Percentiles rank a stretch among this genome's conserved stretches.
Evolutionary conservation across 2,329 filamentous ascomycete genomes (phyloP).

Genomic region (Thelonectria rubi): DNA sequence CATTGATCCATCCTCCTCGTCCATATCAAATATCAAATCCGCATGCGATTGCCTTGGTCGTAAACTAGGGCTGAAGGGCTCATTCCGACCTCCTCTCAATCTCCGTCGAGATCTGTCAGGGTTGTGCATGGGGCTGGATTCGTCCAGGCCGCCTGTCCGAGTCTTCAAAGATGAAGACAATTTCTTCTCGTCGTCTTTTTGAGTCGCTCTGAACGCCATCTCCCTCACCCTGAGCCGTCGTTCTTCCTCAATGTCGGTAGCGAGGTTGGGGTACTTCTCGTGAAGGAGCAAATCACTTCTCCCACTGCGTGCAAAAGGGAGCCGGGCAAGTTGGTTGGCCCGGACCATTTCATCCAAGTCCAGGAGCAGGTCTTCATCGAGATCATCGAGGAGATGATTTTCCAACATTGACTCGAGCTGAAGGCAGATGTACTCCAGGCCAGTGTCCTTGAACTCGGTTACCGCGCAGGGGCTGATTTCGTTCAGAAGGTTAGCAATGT

Average conservation of each 20-base stretch:
- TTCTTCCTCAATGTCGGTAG: constrained; percentile 73
- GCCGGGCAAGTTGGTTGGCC: constrained; percentile 80
- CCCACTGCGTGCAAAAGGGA: constrained; percentile 81
- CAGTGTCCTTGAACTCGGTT: constrained; percentile 85
- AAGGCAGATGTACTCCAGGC: constrained; percentile 88
- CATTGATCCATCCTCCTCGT: constrained; percentile 69
- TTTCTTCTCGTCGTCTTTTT: constrained; percentile 72
- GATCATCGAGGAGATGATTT: constrained; percentile 83
- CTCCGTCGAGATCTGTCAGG: constrained; percentile 58
- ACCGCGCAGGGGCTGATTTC: constrained; percentile 86
- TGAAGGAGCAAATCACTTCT: constrained; percentile 73
- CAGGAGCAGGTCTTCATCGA: constrained; percentile 83
- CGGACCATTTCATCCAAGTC: constrained; percentile 85
- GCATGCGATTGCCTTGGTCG: constrained; percentile 72
- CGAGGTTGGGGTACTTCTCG: constrained; percentile 70
- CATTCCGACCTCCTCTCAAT: constrained; percentile 59
- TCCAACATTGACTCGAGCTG: constrained; percentile 93
- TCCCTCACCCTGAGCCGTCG: constrained; percentile 76
- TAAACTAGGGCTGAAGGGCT: constrained; percentile 71
- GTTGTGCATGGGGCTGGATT: constrained; percentile 55
- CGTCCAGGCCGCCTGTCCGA: constrained; percentile 72
- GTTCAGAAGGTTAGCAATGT: constrained; percentile 86
- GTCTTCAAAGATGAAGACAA: constrained; percentile 67
- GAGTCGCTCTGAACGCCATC: constrained; percentile 73
- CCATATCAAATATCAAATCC: constrained; percentile 95